phyloP scores from a whole-genome alignment of 805 yeast genomes.

The Candida patagonica region DNA sequence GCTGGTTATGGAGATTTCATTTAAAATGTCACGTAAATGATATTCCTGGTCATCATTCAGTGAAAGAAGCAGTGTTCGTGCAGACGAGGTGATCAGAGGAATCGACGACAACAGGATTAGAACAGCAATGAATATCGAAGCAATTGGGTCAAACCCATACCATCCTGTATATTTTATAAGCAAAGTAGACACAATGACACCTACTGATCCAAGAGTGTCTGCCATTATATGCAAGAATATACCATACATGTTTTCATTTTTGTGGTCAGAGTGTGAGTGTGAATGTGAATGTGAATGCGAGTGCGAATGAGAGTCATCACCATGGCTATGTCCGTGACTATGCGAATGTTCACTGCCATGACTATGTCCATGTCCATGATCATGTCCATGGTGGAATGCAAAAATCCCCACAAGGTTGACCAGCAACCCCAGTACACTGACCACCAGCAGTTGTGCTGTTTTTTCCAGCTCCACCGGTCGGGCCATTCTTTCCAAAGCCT shows the following conservation, averaged over 20 bases:
- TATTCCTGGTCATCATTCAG: conserved; percentile 53
- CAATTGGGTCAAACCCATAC: conserved; percentile 85
- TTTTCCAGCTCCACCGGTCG: conserved; percentile 70
- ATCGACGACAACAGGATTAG: conserved; percentile 73
- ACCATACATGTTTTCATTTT: conserved; percentile 82
- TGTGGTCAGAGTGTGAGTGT: conserved; percentile 20
- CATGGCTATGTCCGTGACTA: conserved; percentile 34
- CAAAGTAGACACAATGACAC: conserved; percentile 86
- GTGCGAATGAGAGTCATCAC: conserved; percentile 27
- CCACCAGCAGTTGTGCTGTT: conserved; percentile 77
- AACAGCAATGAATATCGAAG: conserved; percentile 77
- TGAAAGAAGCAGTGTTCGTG: conserved; percentile 59
- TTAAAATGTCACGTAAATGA: conserved; percentile 51
- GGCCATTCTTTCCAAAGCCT: conserved; percentile 72
- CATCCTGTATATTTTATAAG: conserved; percentile 62
- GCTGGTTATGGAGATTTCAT: conserved; percentile 57
- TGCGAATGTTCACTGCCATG: conserved; percentile 28
- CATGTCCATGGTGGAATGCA: conserved; percentile 85
- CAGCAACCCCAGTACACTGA: conserved; percentile 71
- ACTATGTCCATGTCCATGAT: conserved; percentile 29
- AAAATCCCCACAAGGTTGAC: conserved; percentile 90
- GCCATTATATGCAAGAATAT: conserved; percentile 90
- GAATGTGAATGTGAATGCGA: conserved; percentile 14
- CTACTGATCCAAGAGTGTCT: conserved; percentile 93
- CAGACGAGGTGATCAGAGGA: conserved; percentile 76